These are phyloP conservation scores for Decorospora gaudefroyi DNA, from an alignment of 2,329 filamentous ascomycete genomes.

Conservation along the genomic window DNA sequence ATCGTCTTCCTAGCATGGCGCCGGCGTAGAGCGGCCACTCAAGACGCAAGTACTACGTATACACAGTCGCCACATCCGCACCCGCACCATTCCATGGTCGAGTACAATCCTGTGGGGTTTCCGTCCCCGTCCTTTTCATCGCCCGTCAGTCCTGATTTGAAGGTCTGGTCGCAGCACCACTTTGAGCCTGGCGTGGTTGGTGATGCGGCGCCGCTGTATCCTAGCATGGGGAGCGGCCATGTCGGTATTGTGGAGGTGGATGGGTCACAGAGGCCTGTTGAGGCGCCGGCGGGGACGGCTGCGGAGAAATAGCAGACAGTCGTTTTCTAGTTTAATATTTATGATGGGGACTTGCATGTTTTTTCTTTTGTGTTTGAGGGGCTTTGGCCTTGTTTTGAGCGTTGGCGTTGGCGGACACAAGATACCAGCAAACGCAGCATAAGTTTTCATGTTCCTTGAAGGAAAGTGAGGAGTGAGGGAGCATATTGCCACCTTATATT, in stretches of 20 bases:
- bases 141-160: slow-evolving; percentile 3
- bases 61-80: slow-evolving; percentile 1
- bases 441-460: no score
- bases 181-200: no score
- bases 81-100: slow-evolving; percentile 8
- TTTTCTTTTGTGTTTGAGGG: no score
- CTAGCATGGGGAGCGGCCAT: slow-evolving; percentile 6
- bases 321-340: no score
- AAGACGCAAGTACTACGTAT: neutral
- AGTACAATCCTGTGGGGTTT: slow-evolving; percentile 17
- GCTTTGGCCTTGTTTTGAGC: no score
- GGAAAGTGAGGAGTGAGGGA: no score
- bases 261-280: slow-evolving; percentile 14
- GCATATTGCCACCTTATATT: no score
- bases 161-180: slow-evolving; percentile 14
- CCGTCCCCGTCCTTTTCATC: slow-evolving; percentile 2
- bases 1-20: slow-evolving; percentile 30
- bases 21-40: slow-evolving; percentile 11
- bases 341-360: no score
- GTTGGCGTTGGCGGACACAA: no score
- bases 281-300: slow-evolving; percentile 13
- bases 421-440: no score
- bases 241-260: slow-evolving; percentile 19
- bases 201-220: slow-evolving; percentile 6
- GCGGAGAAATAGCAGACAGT: no score